Conservation (phyloP, 1,139 yeast species). For the Protomyces inundatus region DNA sequence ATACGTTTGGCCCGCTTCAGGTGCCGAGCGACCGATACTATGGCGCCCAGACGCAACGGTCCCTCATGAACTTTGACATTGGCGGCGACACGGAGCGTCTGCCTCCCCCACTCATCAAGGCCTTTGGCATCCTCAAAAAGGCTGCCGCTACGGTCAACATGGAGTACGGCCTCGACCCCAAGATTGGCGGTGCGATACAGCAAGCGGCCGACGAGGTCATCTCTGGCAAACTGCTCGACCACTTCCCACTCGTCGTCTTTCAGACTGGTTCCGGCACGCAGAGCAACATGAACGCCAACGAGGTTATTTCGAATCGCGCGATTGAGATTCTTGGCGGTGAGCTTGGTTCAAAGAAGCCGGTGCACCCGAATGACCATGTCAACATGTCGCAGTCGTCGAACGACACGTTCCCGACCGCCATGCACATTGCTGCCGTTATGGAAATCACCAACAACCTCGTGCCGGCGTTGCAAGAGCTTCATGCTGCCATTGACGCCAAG, state of each 20-base stretch:
- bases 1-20: slow-evolving; percentile 47
- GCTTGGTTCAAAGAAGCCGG: slow-evolving; percentile 85
- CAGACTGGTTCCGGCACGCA: slow-evolving; percentile 99
- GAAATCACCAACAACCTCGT: slow-evolving; percentile 70
- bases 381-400: slow-evolving; percentile 97
- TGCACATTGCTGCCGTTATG: slow-evolving; percentile 97
- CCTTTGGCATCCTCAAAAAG: slow-evolving; percentile 90
- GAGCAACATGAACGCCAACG: slow-evolving; percentile 63
- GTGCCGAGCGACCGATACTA: slow-evolving; percentile 82
- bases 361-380: slow-evolving; percentile 97
- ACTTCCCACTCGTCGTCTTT: slow-evolving; percentile 96
- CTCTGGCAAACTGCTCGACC: slow-evolving; percentile 84
- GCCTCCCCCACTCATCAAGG: slow-evolving; percentile 85
- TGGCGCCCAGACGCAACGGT: slow-evolving; percentile 97
- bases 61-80: slow-evolving; percentile 86
- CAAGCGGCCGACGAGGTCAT: slow-evolving; percentile 93
- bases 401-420: slow-evolving; percentile 96
- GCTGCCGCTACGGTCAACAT: slow-evolving; percentile 92
- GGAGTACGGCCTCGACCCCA: slow-evolving; percentile 78
- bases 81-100: slow-evolving; percentile 87
- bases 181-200: slow-evolving; percentile 76
- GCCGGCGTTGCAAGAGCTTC: slow-evolving; percentile 72
- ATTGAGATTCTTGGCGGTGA: slow-evolving; percentile 90
- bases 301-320: slow-evolving; percentile 96
- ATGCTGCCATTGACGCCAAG: slow-evolving; percentile 70